A percentile compares a stretch with the other conserved stretches of the same genome.
phyloP scores from a whole-genome alignment of 768 basidiomycete species.

The Cyathus striatus region DNA sequence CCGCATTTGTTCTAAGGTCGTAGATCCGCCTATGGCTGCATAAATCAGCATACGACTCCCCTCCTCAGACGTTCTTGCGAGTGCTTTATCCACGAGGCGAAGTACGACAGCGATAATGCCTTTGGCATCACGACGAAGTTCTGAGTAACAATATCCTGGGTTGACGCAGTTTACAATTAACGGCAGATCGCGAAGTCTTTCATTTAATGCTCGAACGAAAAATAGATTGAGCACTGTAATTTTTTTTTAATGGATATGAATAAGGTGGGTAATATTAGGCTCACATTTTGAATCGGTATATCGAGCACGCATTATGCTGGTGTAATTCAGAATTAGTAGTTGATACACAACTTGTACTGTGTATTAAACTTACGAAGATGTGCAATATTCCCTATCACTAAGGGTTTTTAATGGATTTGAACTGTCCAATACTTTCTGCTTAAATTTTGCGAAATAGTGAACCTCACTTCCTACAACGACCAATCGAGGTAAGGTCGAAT shows the following conservation, averaged over 20 bases:
- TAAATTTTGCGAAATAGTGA: constrained; percentile 25
- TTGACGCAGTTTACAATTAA: constrained; percentile 33
- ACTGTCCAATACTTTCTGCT: constrained; percentile 15
- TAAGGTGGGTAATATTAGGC: constrained; percentile 4
- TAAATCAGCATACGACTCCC: constrained; percentile 29
- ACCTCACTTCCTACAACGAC: constrained; percentile 39
- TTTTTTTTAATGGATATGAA: background rate
- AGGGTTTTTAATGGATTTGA: constrained; percentile 24
- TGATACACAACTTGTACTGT: background rate
- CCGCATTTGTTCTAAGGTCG: constrained; percentile 12
- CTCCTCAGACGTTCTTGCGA: constrained; percentile 33
- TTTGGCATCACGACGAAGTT: constrained; percentile 23
- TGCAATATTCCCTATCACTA: constrained; percentile 23
- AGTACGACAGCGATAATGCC: constrained; percentile 11
- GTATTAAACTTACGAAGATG: background rate
- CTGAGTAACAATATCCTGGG: constrained; percentile 39
- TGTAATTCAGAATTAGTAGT: background rate
- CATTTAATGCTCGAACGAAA: constrained; percentile 31
- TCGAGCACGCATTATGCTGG: constrained; percentile 5
- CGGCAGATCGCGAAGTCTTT: constrained; percentile 18
- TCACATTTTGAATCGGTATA: constrained; percentile 29
- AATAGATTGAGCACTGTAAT: constrained; percentile 35
- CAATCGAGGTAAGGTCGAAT: constrained; percentile 25
- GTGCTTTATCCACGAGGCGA: constrained; percentile 21
- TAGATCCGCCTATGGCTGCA: constrained; percentile 20